Base-by-base conservation (phyloP, 129 eudicot genomes). In the Lactuca saligna region DNA sequence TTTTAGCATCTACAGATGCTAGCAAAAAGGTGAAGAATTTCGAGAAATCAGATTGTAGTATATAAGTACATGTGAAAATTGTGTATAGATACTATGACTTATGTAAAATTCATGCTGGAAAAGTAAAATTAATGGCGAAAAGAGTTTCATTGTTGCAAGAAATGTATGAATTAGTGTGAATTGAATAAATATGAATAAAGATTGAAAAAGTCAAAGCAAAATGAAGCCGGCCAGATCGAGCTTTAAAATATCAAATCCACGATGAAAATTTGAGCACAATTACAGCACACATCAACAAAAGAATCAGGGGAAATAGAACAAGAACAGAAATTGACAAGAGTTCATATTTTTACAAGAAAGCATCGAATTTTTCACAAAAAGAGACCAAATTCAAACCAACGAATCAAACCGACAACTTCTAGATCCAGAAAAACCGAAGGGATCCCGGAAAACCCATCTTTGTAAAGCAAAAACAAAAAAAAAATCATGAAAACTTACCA, bases 401-500 rank as follows among this genome's bases (percentile, higher is more conserved):
- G 39, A 53, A 69, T 54, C 39, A 53, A 63, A 69, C 70, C 65
- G 65, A 54, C 32, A 69, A 54, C 71, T 61, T 41, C 6, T 17
- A 76, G 75, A 76, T 76, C 66, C 63, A 76, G 65, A 69, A 53
- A 76, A 42, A 53, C 54, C 64, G 70, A 69, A 54, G 5, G 7
- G 32, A 61, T 61, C 51, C 15, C 38, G n/a, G 17, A 35, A 61
- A 76, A 4, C 60, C 75, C 75, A 54, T 61, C 41, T 61, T 39
- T 54, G 49, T 29, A 31, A 61, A 39, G 39, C 20, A 32, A 69
- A 76, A 68, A 61, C 41, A 54, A 54, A 42, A 71, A 42, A 71
- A 54, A 34, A 76, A 41, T 38, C 66, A 67, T 53, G 66, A 62
- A 76, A 54, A 65, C 60, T 76, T 76, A 76, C 81, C 29, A 61